Evolutionary conservation across 495 filamentous ascomycete genomes (phyloP).

Genomic region (Tuber calosporum): DNA sequence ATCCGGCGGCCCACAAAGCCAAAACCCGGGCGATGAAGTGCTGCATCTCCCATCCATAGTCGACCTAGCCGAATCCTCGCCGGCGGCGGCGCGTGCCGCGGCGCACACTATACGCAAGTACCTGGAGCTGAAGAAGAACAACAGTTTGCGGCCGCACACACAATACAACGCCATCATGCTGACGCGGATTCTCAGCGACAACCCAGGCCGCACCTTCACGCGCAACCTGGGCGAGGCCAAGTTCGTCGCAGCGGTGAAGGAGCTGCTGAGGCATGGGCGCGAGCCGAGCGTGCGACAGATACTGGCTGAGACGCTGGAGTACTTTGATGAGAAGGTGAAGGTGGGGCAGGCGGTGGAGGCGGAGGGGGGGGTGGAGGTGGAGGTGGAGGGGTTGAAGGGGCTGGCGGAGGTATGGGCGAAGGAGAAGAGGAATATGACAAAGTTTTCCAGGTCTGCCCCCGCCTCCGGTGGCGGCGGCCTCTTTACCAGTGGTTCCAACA

Average conservation of each 20-base stretch:
- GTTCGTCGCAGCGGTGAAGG: constrained; percentile 68
- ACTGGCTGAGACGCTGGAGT: constrained; percentile 73
- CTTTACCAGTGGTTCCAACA: constrained; percentile 5
- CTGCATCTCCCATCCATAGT: constrained; percentile 91
- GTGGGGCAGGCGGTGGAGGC: background rate
- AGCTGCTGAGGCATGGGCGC: constrained; percentile 61
- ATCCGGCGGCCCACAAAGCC: constrained; percentile 52
- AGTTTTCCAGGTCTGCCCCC: constrained; percentile 24
- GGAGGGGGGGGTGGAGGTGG: constrained; percentile 47
- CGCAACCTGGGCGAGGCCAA: constrained; percentile 61
- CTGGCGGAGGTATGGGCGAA: constrained; percentile 81
- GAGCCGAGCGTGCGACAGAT: constrained; percentile 77
- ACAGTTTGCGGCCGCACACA: constrained; percentile 31
- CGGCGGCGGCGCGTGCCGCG: constrained; percentile 69
- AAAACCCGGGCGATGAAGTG: constrained; percentile 64
- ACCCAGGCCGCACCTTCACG: constrained; percentile 83
- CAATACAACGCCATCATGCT: constrained; percentile 98
- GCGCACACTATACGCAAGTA: constrained; percentile 73
- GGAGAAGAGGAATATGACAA: constrained; percentile 62
- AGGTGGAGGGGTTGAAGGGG: constrained; percentile 62
- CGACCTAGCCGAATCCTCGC: constrained; percentile 86
- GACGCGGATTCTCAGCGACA: constrained; percentile 81
- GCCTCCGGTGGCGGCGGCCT: background rate
- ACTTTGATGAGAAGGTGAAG: constrained; percentile 53
- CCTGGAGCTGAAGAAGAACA: constrained; percentile 47